These are phyloP conservation scores for baker's yeast (Saccharomyces cerevisiae) DNA, from an alignment of 805 yeast species.

Conservation along the genomic window DNA sequence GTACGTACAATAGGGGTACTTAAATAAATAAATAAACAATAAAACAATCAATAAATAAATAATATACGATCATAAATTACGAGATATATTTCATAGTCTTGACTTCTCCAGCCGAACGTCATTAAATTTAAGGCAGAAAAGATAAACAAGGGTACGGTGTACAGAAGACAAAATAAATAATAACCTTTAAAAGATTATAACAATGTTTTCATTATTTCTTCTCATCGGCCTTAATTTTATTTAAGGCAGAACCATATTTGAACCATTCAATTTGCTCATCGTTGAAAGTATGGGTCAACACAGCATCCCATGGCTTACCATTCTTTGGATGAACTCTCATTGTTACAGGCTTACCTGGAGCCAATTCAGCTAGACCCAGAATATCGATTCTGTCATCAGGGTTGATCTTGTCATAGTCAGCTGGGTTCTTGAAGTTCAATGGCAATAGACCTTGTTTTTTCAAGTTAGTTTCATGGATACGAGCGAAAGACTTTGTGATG, in stretches of 20 bases:
- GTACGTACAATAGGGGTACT: background rate
- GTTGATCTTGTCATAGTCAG: conserved; percentile 88
- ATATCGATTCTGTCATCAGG: conserved; percentile 86
- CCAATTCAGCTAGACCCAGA: conserved; percentile 69
- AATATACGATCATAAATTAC: background rate
- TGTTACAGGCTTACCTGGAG: conserved; percentile 88
- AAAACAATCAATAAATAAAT: background rate
- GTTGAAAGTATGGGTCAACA: conserved; percentile 94
- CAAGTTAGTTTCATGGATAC: conserved; percentile 98
- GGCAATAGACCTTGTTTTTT: conserved; percentile 99
- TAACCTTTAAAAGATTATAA: background rate
- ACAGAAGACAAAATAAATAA: background rate
- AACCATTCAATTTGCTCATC: conserved; percentile 97
- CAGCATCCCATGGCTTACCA: conserved; percentile 80
- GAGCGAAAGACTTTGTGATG: conserved; percentile 94
- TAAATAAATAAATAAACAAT: background rate
- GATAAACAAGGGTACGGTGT: background rate
- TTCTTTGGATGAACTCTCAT: conserved; percentile 65
- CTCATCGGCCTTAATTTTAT: conserved; percentile 43
- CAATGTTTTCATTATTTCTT: background rate
- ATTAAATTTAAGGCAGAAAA: background rate
- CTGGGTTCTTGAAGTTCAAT: conserved; percentile 82
- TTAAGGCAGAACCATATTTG: conserved; percentile 97
- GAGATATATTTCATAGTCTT: background rate
- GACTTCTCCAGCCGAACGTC: background rate